Evolutionary conservation across 768 basidiomycete species (phyloP).

Genomic region (Fomitopsis serialis): DNA sequence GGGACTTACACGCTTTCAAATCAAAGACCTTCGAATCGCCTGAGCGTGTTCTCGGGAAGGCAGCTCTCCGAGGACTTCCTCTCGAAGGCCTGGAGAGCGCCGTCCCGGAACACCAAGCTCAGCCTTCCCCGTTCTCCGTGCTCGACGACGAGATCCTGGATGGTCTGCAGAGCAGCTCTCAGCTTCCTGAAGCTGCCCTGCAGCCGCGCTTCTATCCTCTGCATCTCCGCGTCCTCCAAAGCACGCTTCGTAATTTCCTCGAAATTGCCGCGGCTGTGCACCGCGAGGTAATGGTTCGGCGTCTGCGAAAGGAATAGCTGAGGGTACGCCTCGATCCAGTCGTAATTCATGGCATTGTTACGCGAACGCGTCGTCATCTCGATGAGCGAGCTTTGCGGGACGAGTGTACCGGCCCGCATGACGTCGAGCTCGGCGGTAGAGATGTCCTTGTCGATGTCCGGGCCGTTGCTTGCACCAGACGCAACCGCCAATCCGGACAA

Average conservation of each 20-base stretch:
- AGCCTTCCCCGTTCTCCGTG: conserved; percentile 49
- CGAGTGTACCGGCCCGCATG: conserved; percentile 21
- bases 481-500: conserved; percentile 13
- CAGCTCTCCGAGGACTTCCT: conserved; percentile 37
- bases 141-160: conserved; percentile 44
- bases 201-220: conserved; percentile 17
- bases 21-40: conserved; percentile 16
- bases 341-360: conserved; percentile 15
- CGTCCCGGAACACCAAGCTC: conserved; percentile 45
- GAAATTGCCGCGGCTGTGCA: conserved; percentile 54
- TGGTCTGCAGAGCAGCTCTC: conserved; percentile 22
- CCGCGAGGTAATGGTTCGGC: conserved; percentile 50
- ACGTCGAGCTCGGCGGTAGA: conserved; percentile 14
- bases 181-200: conserved; percentile 29
- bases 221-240: conserved; percentile 16
- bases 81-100: conserved; percentile 43
- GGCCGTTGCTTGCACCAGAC: not conserved
- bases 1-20: no score
- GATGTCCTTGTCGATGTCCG: not conserved
- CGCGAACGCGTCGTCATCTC: conserved; percentile 23
- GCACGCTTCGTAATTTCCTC: conserved; percentile 39
- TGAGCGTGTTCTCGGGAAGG: conserved; percentile 40
- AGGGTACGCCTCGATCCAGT: conserved; percentile 60
- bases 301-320: conserved; percentile 72
- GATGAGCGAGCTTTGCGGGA: conserved; percentile 29